Base-by-base conservation (phyloP, 164 flowering plant genomes). In the Stephania yunnanensis region DNA sequence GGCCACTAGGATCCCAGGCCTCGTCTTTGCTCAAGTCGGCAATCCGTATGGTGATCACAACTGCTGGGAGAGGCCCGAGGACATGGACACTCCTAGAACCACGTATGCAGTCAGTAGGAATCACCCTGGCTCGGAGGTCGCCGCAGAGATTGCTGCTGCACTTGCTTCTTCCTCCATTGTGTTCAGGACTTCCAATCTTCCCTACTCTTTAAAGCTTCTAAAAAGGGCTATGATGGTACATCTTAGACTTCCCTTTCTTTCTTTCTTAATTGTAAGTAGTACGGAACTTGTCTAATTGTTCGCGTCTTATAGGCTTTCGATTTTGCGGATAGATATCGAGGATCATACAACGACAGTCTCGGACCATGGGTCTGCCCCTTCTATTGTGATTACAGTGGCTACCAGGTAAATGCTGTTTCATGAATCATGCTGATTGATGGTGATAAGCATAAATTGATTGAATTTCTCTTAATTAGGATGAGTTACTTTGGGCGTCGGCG, bases 41-140 rank as follows among this genome's bases (percentile, higher is more conserved):
- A 90, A 91, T 19, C 84, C 74, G 31, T 52, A 31, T 29, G 10
- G 67, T 58, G 74, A 72, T 29, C 93, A 89, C 53, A 68, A 78
- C 10, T 89, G 93, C 73, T 90, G 97, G 94, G 87, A 92, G 75
- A 64, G 46, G 68, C 74, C 97, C 0, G 96, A 93, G 65, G 98
- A 91, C 79, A 92, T 92, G 97, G 90, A 89, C 84, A 92, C 93
- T 1, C 81, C 82, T 4, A 72, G 98, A 45, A 86, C 87, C 0
- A 64, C 75, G 5, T 78, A 70, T 31, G 70, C 76, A 11, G 75
- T 81, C 4, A 70, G 71, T 6, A 67, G 42, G 46, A 30, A 73
- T 36, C 68, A 73, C 31, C 75, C 75, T 55, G 75, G 74, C 48
- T 72, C 74, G 5, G 65, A 72, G 45, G 75, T 73, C 45, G 68